Evolutionary conservation across 2,329 filamentous ascomycete species (phyloP), one percentile per base, ranked within the genome.

Genomic region (Sclerotinia borealis): DNA sequence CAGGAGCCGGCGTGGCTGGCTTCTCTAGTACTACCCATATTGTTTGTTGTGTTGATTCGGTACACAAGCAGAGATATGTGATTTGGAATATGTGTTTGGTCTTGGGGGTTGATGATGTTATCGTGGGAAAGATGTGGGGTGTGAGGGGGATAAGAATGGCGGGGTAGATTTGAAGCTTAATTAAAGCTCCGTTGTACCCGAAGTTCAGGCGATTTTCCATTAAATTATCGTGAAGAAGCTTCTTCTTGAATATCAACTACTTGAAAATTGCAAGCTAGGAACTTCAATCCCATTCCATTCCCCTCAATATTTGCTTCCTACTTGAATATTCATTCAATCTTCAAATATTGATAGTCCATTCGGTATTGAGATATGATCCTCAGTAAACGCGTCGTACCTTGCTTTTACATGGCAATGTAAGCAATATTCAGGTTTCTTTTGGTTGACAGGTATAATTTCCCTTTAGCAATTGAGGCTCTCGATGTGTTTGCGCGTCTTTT

Each of bases 1-100:
- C 95, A 99, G 22, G 86, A 89, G 45, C 91, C 90, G 27, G 93
- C 92, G 75, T 98, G 95, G 63, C 82, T 85, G 25, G 92, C 88
- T 68, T 79, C 75, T 72, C 88, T 78, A 19, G 70, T 76, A 2
- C 71, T 70, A 6, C 27, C 54, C 75, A 76, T 77, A 22, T 48
- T 68, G 56, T 48, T 36, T 49, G 34, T 37, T 61, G 9, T 1
- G 17, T 31, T 10, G 7, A 11, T 5, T 59, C 48, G 11, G 4
- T 3, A 17, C 4, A n/a, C 15, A 11, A 19, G 22, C n/a, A 13
- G 17, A 31, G 9, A 25, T 2, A 13, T 7, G 5, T 25, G 10
- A 22, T 59, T n/a, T 58, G 31, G 8, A 5, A 19, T 45, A 4
- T 52, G 49, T 34, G 8, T 17, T 34, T 58, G 27, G 25, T 58